These are phyloP conservation scores for Calonectria ilicicola DNA, from an alignment of 2,329 filamentous ascomycete genomes.

Conservation along the genomic window DNA sequence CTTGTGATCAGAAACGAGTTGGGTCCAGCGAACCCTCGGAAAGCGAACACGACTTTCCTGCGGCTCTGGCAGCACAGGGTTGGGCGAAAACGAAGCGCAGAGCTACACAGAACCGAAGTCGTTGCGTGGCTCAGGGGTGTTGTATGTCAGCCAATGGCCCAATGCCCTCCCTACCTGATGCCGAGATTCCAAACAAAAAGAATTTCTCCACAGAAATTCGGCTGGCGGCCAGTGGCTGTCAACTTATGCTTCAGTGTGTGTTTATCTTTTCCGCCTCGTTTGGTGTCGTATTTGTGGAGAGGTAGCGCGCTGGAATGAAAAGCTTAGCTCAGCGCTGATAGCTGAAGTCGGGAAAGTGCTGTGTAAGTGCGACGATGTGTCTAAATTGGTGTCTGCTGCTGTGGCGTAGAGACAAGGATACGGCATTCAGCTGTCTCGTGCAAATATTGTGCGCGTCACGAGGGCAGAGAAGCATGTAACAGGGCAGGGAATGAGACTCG, in stretches of 20 bases:
- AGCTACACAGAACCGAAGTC: slow-evolving; percentile 8
- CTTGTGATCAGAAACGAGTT: background rate
- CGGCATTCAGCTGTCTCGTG: slow-evolving; percentile 20
- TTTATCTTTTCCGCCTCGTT: background rate
- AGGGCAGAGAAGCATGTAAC: slow-evolving; percentile 31
- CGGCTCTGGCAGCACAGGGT: slow-evolving; percentile 2
- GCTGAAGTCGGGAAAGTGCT: slow-evolving; percentile 31
- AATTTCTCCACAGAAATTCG: background rate
- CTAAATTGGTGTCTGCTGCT: slow-evolving; percentile 24
- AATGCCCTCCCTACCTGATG: background rate
- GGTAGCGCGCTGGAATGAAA: slow-evolving; percentile 26
- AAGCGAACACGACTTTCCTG: background rate
- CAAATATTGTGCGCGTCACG: slow-evolving; percentile 40
- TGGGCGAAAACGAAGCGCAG: slow-evolving; percentile 10
- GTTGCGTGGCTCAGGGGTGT: slow-evolving; percentile 9
- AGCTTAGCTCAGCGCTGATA: slow-evolving; percentile 38
- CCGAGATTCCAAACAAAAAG: background rate
- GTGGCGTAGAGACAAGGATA: slow-evolving; percentile 25
- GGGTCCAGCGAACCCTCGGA: background rate
- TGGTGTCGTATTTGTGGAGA: slow-evolving; percentile 31
- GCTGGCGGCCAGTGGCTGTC: background rate
- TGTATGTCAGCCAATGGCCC: background rate
- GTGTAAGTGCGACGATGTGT: slow-evolving; percentile 44
- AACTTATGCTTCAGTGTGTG: slow-evolving; percentile 1
- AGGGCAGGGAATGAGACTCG: slow-evolving; percentile 28